Percentiles rank a stretch among this genome's conserved stretches.
Conservation (phyloP, 169 alveolate species). For the Plasmodium cynomolgi region DNA sequence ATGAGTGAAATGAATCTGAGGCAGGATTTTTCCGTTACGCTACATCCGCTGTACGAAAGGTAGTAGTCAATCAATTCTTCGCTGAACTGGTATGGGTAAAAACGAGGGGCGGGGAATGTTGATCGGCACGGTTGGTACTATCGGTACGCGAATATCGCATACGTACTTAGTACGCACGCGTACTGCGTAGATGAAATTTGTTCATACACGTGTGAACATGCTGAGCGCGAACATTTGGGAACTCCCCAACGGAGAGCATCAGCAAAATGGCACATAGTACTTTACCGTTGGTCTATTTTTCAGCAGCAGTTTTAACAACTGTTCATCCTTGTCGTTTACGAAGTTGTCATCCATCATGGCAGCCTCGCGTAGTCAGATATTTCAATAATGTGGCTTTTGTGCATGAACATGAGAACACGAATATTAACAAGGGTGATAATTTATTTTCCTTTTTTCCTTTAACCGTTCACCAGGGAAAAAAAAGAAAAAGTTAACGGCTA, state of each 20-base stretch:
- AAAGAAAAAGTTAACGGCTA: neutral
- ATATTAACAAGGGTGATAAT: neutral
- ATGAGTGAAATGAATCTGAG: slow-evolving; percentile 59
- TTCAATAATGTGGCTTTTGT: neutral
- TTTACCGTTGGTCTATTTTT: slow-evolving; percentile 62
- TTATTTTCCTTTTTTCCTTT: neutral
- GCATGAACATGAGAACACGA: neutral
- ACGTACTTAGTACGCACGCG: neutral
- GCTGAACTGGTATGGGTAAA: slow-evolving; percentile 39
- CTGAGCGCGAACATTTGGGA: neutral
- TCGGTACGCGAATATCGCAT: neutral
- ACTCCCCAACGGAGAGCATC: neutral
- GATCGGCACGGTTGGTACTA: neutral
- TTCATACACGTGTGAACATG: neutral
- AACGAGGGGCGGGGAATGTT: neutral
- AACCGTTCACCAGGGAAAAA: neutral
- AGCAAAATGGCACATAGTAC: neutral
- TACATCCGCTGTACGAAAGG: slow-evolving; percentile 60
- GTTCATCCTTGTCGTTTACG: slow-evolving; percentile 65
- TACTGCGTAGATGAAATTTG: neutral
- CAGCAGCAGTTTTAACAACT: slow-evolving; percentile 44
- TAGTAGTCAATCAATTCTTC: slow-evolving; percentile 67
- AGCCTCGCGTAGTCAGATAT: neutral
- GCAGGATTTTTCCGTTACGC: slow-evolving; percentile 57
- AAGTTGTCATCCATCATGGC: slow-evolving; percentile 65